Evolutionary conservation across 441 rosid genomes (phyloP).

Genomic region (Corymbia citriodora): DNA sequence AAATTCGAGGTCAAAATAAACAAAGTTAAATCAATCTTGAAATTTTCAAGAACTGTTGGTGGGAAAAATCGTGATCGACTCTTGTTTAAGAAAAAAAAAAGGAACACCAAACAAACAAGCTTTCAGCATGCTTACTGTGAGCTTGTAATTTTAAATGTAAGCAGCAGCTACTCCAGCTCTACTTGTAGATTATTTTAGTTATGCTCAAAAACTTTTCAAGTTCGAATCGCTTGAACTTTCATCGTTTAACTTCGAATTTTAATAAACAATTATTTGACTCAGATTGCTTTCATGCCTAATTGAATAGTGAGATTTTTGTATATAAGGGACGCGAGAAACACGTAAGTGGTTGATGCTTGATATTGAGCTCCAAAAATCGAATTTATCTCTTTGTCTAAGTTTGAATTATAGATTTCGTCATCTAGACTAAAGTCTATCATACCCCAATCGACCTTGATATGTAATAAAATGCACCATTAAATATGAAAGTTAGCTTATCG

Average conservation of each 20-base stretch:
- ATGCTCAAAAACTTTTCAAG: accelerated
- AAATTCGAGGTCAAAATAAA: background rate
- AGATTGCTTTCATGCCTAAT: background rate
- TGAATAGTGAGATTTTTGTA: background rate
- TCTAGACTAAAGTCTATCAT: background rate
- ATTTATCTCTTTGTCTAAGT: background rate
- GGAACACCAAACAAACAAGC: background rate
- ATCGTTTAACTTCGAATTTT: too few species aligned
- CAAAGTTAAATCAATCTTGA: background rate
- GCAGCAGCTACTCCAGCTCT: background rate
- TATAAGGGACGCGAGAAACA: background rate
- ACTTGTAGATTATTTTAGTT: background rate
- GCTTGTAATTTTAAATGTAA: background rate
- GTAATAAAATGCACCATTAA: too few species aligned
- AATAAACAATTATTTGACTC: background rate
- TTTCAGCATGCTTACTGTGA: background rate
- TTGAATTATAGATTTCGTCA: background rate
- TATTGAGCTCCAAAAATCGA: accelerated
- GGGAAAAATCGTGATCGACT: background rate
- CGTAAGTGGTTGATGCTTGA: accelerated
- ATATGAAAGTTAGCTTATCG: background rate
- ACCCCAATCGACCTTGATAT: accelerated
- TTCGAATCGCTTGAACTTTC: background rate
- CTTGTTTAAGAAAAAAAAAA: too few species aligned
- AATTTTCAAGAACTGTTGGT: background rate